Percentiles rank a stretch among this genome's conserved stretches.
phyloP scores from a whole-genome alignment of 1,284 basidiomycete genomes.

The Sparassis latifolia region DNA sequence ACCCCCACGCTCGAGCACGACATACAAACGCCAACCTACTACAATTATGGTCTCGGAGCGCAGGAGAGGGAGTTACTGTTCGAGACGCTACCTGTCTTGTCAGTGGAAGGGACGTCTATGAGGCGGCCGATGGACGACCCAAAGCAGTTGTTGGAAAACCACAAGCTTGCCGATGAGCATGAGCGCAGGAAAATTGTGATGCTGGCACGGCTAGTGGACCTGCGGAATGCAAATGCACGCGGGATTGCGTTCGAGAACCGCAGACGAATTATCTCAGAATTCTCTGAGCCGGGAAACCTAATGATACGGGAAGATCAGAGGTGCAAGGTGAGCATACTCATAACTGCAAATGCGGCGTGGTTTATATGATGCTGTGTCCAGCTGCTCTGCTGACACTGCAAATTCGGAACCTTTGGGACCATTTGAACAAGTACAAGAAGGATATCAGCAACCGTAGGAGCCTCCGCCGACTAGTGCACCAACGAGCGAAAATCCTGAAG shows the following conservation, averaged over 20 bases:
- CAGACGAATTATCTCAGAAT: conserved; percentile 71
- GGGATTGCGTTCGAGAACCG: conserved; percentile 87
- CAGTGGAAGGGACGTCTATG: conserved; percentile 22
- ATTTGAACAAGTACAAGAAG: conserved; percentile 62
- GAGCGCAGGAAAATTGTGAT: conserved; percentile 58
- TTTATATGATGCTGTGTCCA: conserved; percentile 24
- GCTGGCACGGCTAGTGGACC: conserved; percentile 71
- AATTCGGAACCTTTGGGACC: conserved; percentile 79
- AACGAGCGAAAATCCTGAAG: conserved; percentile 78
- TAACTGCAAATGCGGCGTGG: conserved; percentile 19
- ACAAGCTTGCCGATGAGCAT: conserved; percentile 18
- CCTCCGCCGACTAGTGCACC: conserved; percentile 72
- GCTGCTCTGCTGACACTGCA: conserved; percentile 84
- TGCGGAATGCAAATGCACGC: conserved; percentile 80
- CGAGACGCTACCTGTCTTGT: conserved; percentile 46
- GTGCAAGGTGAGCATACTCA: conserved; percentile 64
- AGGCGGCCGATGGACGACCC: background rate
- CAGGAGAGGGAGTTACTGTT: conserved; percentile 54
- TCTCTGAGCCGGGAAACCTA: conserved; percentile 65
- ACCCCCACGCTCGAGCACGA: conserved; percentile 7
- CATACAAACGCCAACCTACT: conserved; percentile 38
- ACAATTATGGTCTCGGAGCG: conserved; percentile 58
- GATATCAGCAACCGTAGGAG: conserved; percentile 77
- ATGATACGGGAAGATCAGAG: conserved; percentile 77
- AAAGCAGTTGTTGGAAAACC: background rate